Evolutionary conservation across 805 yeast genomes (phyloP).

Genomic region (Candida ovalis): DNA sequence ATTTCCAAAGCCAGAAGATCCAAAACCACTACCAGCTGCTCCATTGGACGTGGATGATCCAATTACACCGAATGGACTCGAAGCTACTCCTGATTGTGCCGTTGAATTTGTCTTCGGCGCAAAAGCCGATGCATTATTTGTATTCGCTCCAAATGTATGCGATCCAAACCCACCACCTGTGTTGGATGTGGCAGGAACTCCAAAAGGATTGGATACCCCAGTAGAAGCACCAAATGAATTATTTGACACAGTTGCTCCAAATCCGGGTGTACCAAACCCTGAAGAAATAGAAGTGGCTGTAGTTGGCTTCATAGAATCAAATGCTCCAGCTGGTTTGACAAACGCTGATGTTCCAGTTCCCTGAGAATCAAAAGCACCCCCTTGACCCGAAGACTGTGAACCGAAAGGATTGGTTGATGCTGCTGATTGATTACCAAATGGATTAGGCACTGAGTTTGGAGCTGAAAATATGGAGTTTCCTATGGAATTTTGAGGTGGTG

Average conservation of each 20-base stretch:
- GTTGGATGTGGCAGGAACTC: constrained; percentile 1
- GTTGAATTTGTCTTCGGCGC: constrained; percentile 3
- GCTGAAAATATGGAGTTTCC: not conserved
- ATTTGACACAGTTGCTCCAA: constrained; percentile 13
- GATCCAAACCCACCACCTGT: not conserved
- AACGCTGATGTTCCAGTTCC: not conserved
- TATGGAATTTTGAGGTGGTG: not conserved
- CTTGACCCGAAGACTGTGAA: not conserved
- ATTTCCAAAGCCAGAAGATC: constrained; percentile 6
- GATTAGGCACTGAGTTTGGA: not conserved
- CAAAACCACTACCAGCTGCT: constrained; percentile 6
- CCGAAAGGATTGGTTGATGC: constrained; percentile 10
- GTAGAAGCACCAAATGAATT: constrained; percentile 23
- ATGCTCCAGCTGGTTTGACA: constrained; percentile 5
- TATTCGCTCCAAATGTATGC: constrained; percentile 3
- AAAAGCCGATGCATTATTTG: constrained; percentile 5
- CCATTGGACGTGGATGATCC: constrained; percentile 3
- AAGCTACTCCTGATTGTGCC: too few species aligned
- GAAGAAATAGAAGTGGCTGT: constrained; percentile 1
- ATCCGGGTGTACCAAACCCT: constrained; percentile 14
- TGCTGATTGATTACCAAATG: constrained; percentile 3
- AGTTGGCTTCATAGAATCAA: constrained; percentile 2
- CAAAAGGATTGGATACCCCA: constrained; percentile 8
- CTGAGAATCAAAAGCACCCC: constrained; percentile 2
- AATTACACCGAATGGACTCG: constrained; percentile 7